A percentile compares a stretch with the other conserved stretches of the same genome.
Evolutionary conservation across 139 green algal species (phyloP).

Genomic region (Volvox reticuliferus): DNA sequence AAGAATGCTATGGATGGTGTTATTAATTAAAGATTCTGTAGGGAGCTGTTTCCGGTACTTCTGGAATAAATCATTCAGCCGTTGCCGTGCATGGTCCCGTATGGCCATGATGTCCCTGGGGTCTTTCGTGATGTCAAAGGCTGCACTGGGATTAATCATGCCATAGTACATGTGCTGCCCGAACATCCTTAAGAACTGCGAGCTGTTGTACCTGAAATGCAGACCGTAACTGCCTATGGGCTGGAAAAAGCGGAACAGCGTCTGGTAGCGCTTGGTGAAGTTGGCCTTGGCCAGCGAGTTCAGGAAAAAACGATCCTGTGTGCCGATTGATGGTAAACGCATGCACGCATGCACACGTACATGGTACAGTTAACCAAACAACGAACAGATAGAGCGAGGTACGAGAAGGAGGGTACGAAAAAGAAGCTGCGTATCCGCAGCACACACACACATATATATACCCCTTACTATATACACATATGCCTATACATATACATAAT

Average conservation of each 20-base stretch:
- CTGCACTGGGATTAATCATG: not conserved
- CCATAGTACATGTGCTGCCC: not conserved
- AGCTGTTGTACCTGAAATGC: not conserved
- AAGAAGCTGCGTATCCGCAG: no score
- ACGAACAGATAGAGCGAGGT: no score
- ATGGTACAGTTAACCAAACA: no score
- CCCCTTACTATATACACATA: no score
- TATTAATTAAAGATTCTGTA: not conserved
- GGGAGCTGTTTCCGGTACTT: not conserved
- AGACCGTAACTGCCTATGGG: not conserved
- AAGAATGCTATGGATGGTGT: not conserved
- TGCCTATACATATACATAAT: no score
- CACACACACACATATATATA: no score
- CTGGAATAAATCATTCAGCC: not conserved
- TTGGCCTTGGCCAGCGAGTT: not conserved
- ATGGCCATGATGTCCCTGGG: not conserved
- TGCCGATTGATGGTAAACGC: no score
- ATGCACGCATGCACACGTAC: no score
- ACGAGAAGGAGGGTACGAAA: no score
- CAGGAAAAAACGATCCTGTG: not conserved
- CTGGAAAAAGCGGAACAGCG: not conserved
- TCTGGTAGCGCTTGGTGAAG: not conserved
- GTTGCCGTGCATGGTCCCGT: not conserved
- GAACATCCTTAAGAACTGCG: not conserved
- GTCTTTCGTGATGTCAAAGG: not conserved